Evolutionary conservation across 805 yeast genomes (phyloP).

Genomic region (Nakazawaea molendinolei): DNA sequence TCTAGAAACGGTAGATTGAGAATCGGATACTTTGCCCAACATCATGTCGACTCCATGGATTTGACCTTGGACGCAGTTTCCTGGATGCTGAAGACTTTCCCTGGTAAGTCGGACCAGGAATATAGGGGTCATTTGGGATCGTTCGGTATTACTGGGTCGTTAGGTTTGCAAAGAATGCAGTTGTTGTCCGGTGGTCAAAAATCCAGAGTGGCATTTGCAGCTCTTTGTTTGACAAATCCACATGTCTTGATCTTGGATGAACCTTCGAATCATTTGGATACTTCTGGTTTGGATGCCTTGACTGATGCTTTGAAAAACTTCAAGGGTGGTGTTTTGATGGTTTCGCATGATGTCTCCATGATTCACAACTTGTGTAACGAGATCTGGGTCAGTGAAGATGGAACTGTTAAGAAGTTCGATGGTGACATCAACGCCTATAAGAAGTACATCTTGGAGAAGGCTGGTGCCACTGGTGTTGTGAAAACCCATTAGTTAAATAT

Average conservation of each 20-base stretch:
- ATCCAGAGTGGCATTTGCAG: constrained; percentile 97
- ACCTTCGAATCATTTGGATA: constrained; percentile 98
- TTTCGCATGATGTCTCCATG: constrained; percentile 92
- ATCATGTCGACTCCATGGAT: constrained; percentile 98
- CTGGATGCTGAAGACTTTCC: constrained; percentile 87
- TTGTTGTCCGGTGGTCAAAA: constrained; percentile 96
- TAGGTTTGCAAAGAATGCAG: constrained; percentile 87
- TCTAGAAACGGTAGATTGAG: constrained; percentile 79
- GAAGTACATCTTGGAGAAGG: constrained; percentile 72
- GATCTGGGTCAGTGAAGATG: constrained; percentile 92
- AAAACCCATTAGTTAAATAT: constrained; percentile 81
- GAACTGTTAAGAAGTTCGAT: constrained; percentile 66
- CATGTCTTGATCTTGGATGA: constrained; percentile 91
- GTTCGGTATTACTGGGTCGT: constrained; percentile 92
- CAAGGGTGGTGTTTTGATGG: constrained; percentile 96
- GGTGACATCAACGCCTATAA: constrained; percentile 88
- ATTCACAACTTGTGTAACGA: constrained; percentile 86
- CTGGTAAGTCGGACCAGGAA: constrained; percentile 94
- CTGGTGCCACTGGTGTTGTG: constrained; percentile 87
- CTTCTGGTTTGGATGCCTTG: constrained; percentile 93
- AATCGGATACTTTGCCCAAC: constrained; percentile 97
- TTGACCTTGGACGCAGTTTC: constrained; percentile 76
- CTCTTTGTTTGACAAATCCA: constrained; percentile 82
- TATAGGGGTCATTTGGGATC: constrained; percentile 95
- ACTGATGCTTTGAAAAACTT: constrained; percentile 82